These are phyloP conservation scores for Mucor plumbeus DNA, from an alignment of 371 early-diverging fungal genomes.

Conservation along the genomic window DNA sequence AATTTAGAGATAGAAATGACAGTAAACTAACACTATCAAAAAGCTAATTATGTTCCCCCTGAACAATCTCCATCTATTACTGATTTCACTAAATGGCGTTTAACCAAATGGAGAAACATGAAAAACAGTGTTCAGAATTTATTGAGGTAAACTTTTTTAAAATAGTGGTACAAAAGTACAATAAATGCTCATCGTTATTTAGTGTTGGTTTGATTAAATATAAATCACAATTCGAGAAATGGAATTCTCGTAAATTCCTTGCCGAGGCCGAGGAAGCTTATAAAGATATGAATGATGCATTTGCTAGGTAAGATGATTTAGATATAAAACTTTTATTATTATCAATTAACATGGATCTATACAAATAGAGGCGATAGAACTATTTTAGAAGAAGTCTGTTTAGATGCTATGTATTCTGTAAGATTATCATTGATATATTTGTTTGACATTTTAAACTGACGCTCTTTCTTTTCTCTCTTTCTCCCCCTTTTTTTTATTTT, in stretches of 20 bases:
- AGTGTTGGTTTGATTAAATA: constrained; percentile 59
- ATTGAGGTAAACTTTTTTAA: constrained; percentile 37
- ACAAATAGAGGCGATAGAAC: constrained; percentile 61
- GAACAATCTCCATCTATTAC: constrained; percentile 51
- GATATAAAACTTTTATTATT: not conserved
- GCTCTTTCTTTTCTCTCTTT: not conserved
- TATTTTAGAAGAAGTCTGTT: constrained; percentile 65
- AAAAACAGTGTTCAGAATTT: constrained; percentile 56
- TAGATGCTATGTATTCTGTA: constrained; percentile 67
- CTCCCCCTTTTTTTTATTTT: not conserved
- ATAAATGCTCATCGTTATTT: not conserved
- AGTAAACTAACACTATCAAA: too few species aligned
- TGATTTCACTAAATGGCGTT: constrained; percentile 53
- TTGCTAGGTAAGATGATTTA: constrained; percentile 52
- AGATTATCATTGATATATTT: constrained; percentile 2
- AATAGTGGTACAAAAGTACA: not conserved
- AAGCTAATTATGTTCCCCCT: constrained; percentile 58
- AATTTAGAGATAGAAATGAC: too few species aligned
- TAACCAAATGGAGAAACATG: constrained; percentile 57
- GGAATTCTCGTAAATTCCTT: constrained; percentile 59
- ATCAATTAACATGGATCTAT: not conserved
- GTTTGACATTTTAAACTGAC: not conserved
- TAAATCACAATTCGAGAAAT: constrained; percentile 56
- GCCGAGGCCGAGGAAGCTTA: constrained; percentile 66
- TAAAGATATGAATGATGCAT: constrained; percentile 76